Evolutionary conservation across 306 rosid species (phyloP).

Genomic region (Medicago lupulina): DNA sequence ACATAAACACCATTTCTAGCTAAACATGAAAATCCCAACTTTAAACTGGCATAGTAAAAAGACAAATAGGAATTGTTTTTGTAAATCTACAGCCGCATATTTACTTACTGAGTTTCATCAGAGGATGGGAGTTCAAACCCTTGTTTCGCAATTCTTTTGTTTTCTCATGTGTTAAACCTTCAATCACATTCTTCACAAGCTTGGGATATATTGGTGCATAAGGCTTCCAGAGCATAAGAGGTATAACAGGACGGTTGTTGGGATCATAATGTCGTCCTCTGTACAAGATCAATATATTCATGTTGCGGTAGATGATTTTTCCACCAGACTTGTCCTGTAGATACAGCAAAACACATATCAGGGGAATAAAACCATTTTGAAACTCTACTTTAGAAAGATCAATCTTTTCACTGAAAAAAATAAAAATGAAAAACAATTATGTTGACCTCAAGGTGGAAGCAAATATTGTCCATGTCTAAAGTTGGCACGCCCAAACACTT

Average conservation of each 20-base stretch:
- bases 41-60: too few species aligned
- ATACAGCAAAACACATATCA: not conserved
- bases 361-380: slow-evolving; percentile 22
- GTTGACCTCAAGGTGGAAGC: slow-evolving; percentile 90
- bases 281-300: slow-evolving; percentile 73
- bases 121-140: slow-evolving; percentile 69
- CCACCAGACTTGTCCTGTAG: slow-evolving; percentile 86
- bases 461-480: slow-evolving; percentile 87
- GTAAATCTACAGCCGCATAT: not conserved
- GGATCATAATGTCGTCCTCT: slow-evolving; percentile 85
- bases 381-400: slow-evolving; percentile 26
- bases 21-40: slow-evolving; percentile 45
- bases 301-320: slow-evolving; percentile 64
- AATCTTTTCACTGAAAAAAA: not conserved
- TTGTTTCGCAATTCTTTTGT: slow-evolving; percentile 77
- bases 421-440: not conserved
- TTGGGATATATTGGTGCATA: slow-evolving; percentile 86
- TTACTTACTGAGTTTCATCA: slow-evolving; percentile 85
- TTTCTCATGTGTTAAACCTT: slow-evolving; percentile 70
- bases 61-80: too few species aligned
- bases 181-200: slow-evolving; percentile 81
- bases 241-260: slow-evolving; percentile 67
- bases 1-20: slow-evolving; percentile 95
- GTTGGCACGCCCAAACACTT: slow-evolving; percentile 97
- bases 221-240: slow-evolving; percentile 96